Percentiles rank a stretch among this genome's conserved stretches.
These are phyloP conservation scores for Pseudogymnoascus sp. DNA, from an alignment of 2,329 filamentous ascomycete genomes.

Conservation along the genomic window DNA sequence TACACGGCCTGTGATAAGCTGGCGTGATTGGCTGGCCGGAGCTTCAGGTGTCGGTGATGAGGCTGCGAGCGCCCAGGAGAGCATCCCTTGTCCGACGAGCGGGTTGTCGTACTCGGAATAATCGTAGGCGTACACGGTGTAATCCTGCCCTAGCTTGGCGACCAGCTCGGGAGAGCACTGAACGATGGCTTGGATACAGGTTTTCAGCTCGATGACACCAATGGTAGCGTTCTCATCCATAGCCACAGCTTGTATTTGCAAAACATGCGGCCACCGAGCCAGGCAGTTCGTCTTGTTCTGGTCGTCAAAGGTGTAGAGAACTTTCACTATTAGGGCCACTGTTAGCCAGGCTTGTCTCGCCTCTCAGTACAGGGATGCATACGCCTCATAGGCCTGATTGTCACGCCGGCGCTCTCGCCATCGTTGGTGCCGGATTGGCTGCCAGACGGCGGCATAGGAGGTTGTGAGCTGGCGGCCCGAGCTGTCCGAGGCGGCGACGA, in stretches of 20 bases:
- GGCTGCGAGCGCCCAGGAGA: constrained; percentile 67
- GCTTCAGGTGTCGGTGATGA: constrained; percentile 46
- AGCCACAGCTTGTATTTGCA: constrained; percentile 71
- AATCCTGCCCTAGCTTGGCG: constrained; percentile 63
- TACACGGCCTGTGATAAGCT: constrained; percentile 79
- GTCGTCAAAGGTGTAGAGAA: constrained; percentile 91
- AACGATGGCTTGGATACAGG: constrained; percentile 75
- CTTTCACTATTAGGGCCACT: constrained; percentile 60
- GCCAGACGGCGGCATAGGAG: neutral
- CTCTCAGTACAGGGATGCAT: constrained; percentile 31
- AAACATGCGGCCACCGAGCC: constrained; percentile 70
- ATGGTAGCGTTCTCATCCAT: constrained; percentile 64
- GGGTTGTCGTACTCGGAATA: constrained; percentile 93
- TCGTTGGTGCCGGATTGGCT: constrained; percentile 10
- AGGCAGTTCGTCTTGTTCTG: constrained; percentile 84
- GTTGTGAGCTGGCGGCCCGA: neutral
- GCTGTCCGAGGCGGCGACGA: neutral
- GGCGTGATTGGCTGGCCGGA: constrained; percentile 52
- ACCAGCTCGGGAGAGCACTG: constrained; percentile 79
- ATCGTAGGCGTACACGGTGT: constrained; percentile 94
- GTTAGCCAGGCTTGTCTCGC: constrained; percentile 16
- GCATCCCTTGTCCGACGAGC: constrained; percentile 88
- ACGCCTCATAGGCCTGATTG: constrained; percentile 60
- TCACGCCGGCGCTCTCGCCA: constrained; percentile 41
- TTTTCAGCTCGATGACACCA: constrained; percentile 77